Evolutionary conservation across 2,329 filamentous ascomycete genomes (phyloP).

Genomic region (Microcyclosporella mali): DNA sequence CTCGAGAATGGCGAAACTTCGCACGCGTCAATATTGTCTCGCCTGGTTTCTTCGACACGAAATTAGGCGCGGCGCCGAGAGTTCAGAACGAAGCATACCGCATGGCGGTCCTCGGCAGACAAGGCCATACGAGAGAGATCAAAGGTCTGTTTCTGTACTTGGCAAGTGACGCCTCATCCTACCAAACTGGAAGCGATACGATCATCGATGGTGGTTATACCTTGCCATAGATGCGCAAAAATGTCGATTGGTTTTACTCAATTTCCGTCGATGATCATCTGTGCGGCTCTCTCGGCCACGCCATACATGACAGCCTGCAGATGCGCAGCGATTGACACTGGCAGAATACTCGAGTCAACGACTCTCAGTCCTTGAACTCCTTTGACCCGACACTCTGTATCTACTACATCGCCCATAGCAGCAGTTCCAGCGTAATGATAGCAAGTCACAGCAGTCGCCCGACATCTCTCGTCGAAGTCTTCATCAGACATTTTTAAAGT

Average conservation of each 20-base stretch:
- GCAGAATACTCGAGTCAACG: slow-evolving; percentile 26
- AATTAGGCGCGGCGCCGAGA: slow-evolving; percentile 45
- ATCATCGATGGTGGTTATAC: slow-evolving; percentile 33
- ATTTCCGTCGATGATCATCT: slow-evolving; percentile 17
- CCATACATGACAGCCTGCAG: slow-evolving; percentile 27
- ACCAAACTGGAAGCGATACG: slow-evolving; percentile 30
- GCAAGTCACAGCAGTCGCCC: neutral
- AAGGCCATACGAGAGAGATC: slow-evolving; percentile 30
- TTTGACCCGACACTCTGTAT: slow-evolving; percentile 20
- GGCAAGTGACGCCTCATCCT: slow-evolving; percentile 29
- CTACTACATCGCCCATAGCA: slow-evolving; percentile 21
- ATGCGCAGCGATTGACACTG: slow-evolving; percentile 26
- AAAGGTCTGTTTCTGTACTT: slow-evolving; percentile 31
- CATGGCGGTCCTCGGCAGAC: slow-evolving; percentile 46
- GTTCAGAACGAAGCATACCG: slow-evolving; percentile 44
- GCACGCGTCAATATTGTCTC: slow-evolving; percentile 53
- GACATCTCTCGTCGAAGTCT: slow-evolving; percentile 7
- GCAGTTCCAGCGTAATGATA: slow-evolving; percentile 14
- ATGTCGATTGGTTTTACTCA: no score
- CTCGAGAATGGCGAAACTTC: slow-evolving; percentile 51
- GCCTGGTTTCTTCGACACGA: slow-evolving; percentile 52
- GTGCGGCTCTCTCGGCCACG: slow-evolving; percentile 26
- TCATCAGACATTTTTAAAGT: slow-evolving; percentile 5
- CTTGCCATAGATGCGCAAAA: slow-evolving; percentile 28
- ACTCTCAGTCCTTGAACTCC: slow-evolving; percentile 22